phyloP scores from a whole-genome alignment of 129 eudicot species.

The Heracleum sosnowskyi region DNA sequence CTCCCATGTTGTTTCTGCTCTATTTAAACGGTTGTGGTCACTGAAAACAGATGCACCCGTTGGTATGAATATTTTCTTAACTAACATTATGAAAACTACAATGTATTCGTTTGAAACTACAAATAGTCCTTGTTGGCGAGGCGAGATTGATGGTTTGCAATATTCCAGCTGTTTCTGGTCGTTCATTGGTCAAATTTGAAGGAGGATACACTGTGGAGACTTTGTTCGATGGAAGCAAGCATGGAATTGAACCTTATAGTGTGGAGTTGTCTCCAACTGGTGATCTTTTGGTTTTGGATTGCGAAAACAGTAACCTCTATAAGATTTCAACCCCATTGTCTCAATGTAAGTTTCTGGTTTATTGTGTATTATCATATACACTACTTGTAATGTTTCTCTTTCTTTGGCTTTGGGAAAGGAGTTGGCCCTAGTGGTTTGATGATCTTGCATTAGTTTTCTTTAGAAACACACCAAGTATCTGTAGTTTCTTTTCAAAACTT shows the following conservation, averaged over 20 bases:
- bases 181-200: constrained; percentile 89
- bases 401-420: background rate
- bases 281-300: constrained; percentile 69
- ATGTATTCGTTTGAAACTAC: background rate
- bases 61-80: constrained; percentile 14
- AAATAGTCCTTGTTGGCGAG: background rate
- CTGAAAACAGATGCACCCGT: constrained; percentile 49
- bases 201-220: constrained; percentile 90
- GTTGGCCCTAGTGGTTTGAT: background rate
- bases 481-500: background rate
- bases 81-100: background rate
- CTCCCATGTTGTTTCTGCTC: constrained; percentile 64
- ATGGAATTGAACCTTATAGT: constrained; percentile 85
- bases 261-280: constrained; percentile 68
- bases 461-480: constrained; percentile 5
- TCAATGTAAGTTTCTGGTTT: constrained; percentile 32
- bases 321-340: constrained; percentile 79
- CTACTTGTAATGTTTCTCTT: background rate
- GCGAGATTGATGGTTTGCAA: constrained; percentile 12
- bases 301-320: constrained; percentile 75
- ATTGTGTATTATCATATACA: background rate
- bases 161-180: constrained; percentile 55
- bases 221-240: constrained; percentile 90
- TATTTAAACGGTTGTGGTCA: constrained; percentile 83
- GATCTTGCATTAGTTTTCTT: constrained; percentile 1